Evolutionary conservation across 208 protist genomes (phyloP), one percentile per base, ranked within the genome.

Genomic region (Naegleria gruberi): DNA sequence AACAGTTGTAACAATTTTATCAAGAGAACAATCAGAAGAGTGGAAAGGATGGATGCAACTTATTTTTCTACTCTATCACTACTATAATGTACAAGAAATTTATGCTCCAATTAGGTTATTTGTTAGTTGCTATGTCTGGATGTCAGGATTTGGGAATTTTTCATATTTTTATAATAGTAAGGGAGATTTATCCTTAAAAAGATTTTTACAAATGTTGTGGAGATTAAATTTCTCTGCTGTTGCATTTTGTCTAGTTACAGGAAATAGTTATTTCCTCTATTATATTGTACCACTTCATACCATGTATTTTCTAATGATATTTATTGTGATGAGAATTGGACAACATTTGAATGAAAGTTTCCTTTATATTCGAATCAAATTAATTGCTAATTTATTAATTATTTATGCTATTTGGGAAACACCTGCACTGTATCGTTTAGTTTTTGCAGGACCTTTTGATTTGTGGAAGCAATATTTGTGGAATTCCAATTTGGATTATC

Each of bases 41-140:
- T 98, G 96, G 95, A 94, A 96, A 77, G 96, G 96, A 23, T 96
- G 95, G 96, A 97, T 97, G 95, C 95, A 97, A 92, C 88, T 97
- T 40, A 57, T 96, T 26, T 97, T 97, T 86, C 40, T 97, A 40
- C 89, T 95, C 87, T 98, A 98, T 92, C 95, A 97, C 92, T 97
- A 97, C 93, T 95, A 96, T 89, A 87, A 97, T 37, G 95, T 92
- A 42, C 92, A 91, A 73, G 91, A 93, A 91, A 90, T 94, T 45
- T 97, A 97, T 92, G 94, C 95, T 90, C 45, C 93, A 40, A 95
- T 98, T 90, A 95, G 96, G 44, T 89, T 98, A 42, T 97, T 95
- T 91, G 95, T 98, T 88, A 94, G 95, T 4, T 83, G 92, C 10
- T 97, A 98, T 92, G 92, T 97, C 4, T 98, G 95, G 93, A 94